phyloP scores from a whole-genome alignment of 768 basidiomycete genomes.

The Mycena maculata region DNA sequence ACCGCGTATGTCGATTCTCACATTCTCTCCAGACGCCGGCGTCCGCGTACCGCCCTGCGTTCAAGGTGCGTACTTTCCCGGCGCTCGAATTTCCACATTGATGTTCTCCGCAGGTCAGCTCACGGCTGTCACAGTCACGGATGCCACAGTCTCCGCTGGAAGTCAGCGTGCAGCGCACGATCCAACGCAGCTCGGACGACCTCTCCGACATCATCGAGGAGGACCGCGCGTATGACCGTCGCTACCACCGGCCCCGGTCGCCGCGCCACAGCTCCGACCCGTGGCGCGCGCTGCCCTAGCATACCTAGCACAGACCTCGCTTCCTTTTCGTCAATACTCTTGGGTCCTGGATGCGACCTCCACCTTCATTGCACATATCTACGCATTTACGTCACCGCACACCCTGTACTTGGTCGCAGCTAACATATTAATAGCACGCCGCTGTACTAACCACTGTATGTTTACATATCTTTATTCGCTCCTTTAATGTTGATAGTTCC shows the following conservation, averaged over 20 bases:
- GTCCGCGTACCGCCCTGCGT: slow-evolving; percentile 16
- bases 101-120: not conserved
- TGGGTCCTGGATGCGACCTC: not conserved
- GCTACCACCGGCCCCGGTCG: slow-evolving; percentile 15
- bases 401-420: no score
- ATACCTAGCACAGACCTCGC: not conserved
- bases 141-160: slow-evolving; percentile 10
- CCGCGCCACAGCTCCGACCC: slow-evolving; percentile 12
- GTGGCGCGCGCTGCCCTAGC: slow-evolving; percentile 18
- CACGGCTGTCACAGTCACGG: no score
- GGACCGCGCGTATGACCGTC: not conserved
- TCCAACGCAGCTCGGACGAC: slow-evolving; percentile 20
- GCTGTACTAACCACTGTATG: no score
- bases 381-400: no score
- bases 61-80: slow-evolving; percentile 6
- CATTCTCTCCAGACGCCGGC: not conserved
- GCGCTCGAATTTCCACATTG: not conserved
- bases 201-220: not conserved
- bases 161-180: not conserved
- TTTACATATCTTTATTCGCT: no score
- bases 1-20: no score
- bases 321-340: not conserved
- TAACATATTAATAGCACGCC: no score
- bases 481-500: no score
- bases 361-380: not conserved